Base-by-base conservation (phyloP, 2,329 filamentous ascomycete species). In the Thelonectria rubi region DNA sequence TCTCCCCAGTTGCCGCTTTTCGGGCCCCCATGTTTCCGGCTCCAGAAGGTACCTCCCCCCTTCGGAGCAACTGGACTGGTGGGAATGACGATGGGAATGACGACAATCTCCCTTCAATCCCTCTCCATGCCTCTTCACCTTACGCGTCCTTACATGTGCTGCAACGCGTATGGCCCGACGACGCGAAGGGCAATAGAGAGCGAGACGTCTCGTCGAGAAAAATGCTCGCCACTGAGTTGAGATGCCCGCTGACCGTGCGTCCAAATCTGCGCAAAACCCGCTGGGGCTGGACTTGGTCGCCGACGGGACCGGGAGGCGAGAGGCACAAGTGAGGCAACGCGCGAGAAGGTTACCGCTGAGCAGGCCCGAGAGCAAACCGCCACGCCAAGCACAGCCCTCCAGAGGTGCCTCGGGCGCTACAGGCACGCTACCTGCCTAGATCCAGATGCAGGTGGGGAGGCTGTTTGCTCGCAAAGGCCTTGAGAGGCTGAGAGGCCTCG, bases 381-480 rank as follows among this genome's bases (percentile, higher is more conserved):
- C 48, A 47, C 49, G 57, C 61, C 57, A 63, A 60, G 60, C 48
- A 24, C 52, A 45, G 21, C 34, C 34, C 15, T 42, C 32, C 24
- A 30, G 26, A 30, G 26, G 21, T 11, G 15, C 34, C 14, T 6
- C 46, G 45, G 24, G 24, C 37, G 54, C 54, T 50, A 49, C 48
- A 45, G 37, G 24, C 42, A 54, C 45, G 50, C 45, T 17, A 39
- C 14, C 43, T 51, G 39, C 40, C 47, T 60, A 61, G 67, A 71
- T 66, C 58, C 62, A 63, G 64, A 68, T 68, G 58, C 52, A 34
- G 54, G 67, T 69, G 67, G 67, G 66, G 54, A 48, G 58, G 45
- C 45, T 47, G 58, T 26, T 45, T 50, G 12, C 20, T 15, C 10
- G 21, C 18, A 21, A 26, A 40, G 21, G 18, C 17, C 40, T 43